These are phyloP conservation scores for Ramularia endophylla DNA, from an alignment of 2,329 filamentous ascomycete genomes.

Conservation along the genomic window DNA sequence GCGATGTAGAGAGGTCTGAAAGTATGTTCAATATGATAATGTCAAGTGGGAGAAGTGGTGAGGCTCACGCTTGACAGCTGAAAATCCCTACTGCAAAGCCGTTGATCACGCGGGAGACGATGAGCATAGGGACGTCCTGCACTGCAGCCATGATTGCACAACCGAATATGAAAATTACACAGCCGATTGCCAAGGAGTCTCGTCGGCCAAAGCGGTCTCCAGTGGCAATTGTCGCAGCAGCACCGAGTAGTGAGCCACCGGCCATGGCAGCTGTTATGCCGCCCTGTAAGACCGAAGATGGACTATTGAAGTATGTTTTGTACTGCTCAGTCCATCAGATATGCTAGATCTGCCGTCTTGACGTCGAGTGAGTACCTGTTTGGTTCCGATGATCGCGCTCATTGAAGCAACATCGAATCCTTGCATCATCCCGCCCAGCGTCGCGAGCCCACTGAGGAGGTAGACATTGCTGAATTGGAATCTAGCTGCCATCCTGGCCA, in stretches of 20 bases:
- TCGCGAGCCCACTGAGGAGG: conserved; percentile 8
- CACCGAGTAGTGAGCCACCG: conserved; percentile 7
- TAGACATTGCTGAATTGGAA: conserved; percentile 10
- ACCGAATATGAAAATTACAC: conserved; percentile 9
- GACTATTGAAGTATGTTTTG: conserved; percentile 11
- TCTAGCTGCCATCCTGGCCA: conserved; percentile 3
- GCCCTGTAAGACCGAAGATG: conserved; percentile 6
- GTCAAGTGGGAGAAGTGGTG: too few species aligned
- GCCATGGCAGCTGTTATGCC: conserved; percentile 11
- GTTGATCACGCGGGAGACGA: conserved; percentile 7
- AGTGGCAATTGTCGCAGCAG: conserved; percentile 7
- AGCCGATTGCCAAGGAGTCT: conserved; percentile 8
- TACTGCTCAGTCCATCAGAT: conserved; percentile 5
- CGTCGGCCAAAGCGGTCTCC: conserved; percentile 9
- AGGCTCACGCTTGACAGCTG: conserved; percentile 6
- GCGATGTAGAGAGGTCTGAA: conserved; percentile 8
- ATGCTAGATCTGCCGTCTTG: not conserved
- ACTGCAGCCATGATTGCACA: conserved; percentile 7
- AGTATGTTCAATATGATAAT: not conserved
- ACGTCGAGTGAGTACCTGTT: not conserved
- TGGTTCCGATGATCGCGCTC: conserved; percentile 10
- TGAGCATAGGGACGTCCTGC: conserved; percentile 8
- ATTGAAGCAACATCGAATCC: conserved; percentile 10
- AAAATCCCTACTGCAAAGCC: conserved; percentile 11
- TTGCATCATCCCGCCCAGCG: conserved; percentile 9